A percentile compares a stretch with the other conserved stretches of the same genome.
Evolutionary conservation across 1,139 yeast genomes (phyloP).

Genomic region (Pichia sp.): DNA sequence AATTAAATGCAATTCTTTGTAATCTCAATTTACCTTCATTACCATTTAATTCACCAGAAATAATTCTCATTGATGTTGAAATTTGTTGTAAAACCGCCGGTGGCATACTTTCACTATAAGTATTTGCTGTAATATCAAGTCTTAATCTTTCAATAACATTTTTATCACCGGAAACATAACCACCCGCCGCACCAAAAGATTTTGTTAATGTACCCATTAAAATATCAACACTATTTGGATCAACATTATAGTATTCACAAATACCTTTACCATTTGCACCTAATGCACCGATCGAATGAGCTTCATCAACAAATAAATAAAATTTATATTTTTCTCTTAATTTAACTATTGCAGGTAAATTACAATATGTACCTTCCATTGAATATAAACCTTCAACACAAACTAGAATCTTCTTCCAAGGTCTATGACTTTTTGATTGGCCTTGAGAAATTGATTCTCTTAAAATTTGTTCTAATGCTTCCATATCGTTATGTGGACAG

Average conservation of each 20-base stretch:
- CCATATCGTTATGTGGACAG: constrained; percentile 89
- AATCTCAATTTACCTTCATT: constrained; percentile 92
- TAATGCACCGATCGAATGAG: constrained; percentile 96
- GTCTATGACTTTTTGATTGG: constrained; percentile 93
- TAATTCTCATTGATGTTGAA: constrained; percentile 69
- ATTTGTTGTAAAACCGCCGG: constrained; percentile 92
- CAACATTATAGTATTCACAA: constrained; percentile 83
- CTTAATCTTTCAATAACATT: constrained; percentile 67
- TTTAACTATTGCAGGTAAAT: constrained; percentile 70
- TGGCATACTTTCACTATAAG: constrained; percentile 78
- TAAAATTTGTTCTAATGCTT: constrained; percentile 66
- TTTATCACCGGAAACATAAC: constrained; percentile 77
- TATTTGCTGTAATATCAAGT: constrained; percentile 64
- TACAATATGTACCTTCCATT: constrained; percentile 96
- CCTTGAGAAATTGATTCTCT: constrained; percentile 93
- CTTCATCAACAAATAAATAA: constrained; percentile 90
- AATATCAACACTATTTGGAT: constrained; percentile 71
- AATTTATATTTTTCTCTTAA: constrained; percentile 83
- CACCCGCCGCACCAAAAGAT: constrained; percentile 98
- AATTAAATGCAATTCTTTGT: constrained; percentile 90
- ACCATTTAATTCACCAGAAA: constrained; percentile 76
- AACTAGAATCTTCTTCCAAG: constrained; percentile 90
- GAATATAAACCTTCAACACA: constrained; percentile 96
- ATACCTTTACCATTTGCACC: constrained; percentile 94
- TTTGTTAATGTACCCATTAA: constrained; percentile 97